Evolutionary conservation across 2,329 filamentous ascomycete species (phyloP).

Genomic region (Fusarium sp.): DNA sequence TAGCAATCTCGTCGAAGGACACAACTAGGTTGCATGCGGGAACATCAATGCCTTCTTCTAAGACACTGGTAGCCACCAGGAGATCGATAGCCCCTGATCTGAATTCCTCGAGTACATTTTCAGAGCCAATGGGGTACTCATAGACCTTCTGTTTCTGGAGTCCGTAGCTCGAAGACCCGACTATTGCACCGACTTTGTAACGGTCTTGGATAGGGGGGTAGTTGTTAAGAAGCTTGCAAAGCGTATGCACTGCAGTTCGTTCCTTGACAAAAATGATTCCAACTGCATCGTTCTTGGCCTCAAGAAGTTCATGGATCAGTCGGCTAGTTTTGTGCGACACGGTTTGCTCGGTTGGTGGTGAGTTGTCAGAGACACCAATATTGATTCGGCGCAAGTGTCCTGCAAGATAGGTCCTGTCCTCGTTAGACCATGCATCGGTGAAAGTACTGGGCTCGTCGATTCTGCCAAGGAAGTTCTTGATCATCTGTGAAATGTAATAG

Average conservation of each 20-base stretch:
- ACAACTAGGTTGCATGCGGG: conserved; percentile 70
- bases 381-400: conserved; percentile 53
- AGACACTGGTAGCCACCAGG: conserved; percentile 69
- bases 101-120: conserved; percentile 57
- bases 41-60: conserved; percentile 75
- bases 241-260: conserved; percentile 66
- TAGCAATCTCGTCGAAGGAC: conserved; percentile 61
- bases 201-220: conserved; percentile 58
- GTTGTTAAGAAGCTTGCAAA: conserved; percentile 64
- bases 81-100: conserved; percentile 63
- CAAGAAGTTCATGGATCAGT: conserved; percentile 63
- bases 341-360: conserved; percentile 29
- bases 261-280: conserved; percentile 76
- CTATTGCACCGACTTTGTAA: conserved; percentile 63
- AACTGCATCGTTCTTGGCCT: conserved; percentile 53
- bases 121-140: conserved; percentile 46
- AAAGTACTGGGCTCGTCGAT: conserved; percentile 31
- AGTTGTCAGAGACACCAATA: background rate
- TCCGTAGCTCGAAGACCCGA: conserved; percentile 59
- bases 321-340: conserved; percentile 66
- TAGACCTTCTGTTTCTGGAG: conserved; percentile 53
- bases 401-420: conserved; percentile 66
- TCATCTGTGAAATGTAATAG: conserved; percentile 65
- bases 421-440: conserved; percentile 54
- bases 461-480: conserved; percentile 48